phyloP scores from a whole-genome alignment of 371 early-diverging fungal genomes.

The Nosema granulosis region DNA sequence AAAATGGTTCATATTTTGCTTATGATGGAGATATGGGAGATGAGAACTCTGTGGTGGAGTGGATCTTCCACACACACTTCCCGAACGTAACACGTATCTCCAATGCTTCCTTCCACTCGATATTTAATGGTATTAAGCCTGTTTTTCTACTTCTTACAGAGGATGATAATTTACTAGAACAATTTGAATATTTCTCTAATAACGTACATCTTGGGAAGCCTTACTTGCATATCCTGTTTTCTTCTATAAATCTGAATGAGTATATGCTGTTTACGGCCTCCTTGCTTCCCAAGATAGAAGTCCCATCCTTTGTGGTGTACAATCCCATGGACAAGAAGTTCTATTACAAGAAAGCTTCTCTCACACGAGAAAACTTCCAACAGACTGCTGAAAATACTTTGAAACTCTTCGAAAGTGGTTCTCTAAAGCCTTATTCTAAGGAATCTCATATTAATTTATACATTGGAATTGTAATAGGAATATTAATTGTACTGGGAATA shows the following conservation, averaged over 20 bases:
- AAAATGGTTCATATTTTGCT: slow-evolving; percentile 62
- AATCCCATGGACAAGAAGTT: slow-evolving; percentile 63
- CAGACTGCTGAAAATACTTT: slow-evolving; percentile 19
- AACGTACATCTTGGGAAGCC: slow-evolving; percentile 61
- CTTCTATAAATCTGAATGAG: slow-evolving; percentile 59
- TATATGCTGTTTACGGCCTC: slow-evolving; percentile 63
- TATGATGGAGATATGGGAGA: slow-evolving; percentile 53
- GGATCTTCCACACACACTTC: slow-evolving; percentile 68
- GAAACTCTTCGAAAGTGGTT: slow-evolving; percentile 14
- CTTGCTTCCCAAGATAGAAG: slow-evolving; percentile 52
- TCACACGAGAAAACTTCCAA: slow-evolving; percentile 44
- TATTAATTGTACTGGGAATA: not conserved
- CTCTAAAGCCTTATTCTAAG: slow-evolving; percentile 38
- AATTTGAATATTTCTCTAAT: slow-evolving; percentile 59
- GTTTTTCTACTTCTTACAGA: slow-evolving; percentile 61
- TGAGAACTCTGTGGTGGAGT: slow-evolving; percentile 59
- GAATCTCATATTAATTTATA: not conserved
- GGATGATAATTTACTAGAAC: slow-evolving; percentile 48
- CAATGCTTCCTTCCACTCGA: slow-evolving; percentile 66
- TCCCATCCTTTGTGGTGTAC: slow-evolving; percentile 63
- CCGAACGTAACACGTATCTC: slow-evolving; percentile 63
- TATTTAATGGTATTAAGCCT: slow-evolving; percentile 68
- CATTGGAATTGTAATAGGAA: not conserved
- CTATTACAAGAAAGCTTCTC: slow-evolving; percentile 47
- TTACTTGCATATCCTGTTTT: slow-evolving; percentile 62